Base-by-base conservation (phyloP, 768 basidiomycete genomes). In the Calocybe gangraenosa region DNA sequence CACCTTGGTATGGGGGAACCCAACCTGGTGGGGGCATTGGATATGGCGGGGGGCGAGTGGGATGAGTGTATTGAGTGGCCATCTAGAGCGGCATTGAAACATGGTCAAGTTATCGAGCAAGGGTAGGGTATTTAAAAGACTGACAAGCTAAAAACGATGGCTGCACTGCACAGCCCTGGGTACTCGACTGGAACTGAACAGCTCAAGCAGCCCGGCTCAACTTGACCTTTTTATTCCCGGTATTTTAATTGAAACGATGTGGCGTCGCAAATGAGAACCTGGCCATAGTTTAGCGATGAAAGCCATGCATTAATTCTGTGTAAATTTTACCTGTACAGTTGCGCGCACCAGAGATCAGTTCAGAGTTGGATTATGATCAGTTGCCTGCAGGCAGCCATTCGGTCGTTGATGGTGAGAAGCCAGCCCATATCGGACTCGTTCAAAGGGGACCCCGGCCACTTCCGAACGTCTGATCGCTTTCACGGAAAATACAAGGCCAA, bases 1-100 rank as follows among this genome's bases (percentile, higher is more conserved):
- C 73, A 13, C 69, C 70, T n/a, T 62, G 59, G 41, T 59, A 73
- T 0, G 73, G 73, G 6, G 71, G 72, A 6, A 22, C 28, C 55
- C 55, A 56, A 45, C 55, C 55, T 47, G 48, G 52, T 7, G 52
- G 52, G 11, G 49, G 41, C 13, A 21, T 19, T 10, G 25, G 41
- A n/a, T 39, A 39, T 31, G 34, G 28, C 33, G 40, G 42, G 42
- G 33, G 43, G 17, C 45, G 43, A 44, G 28, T 35, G 25, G 23
- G 25, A 20, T 44, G 42, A 10, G 46, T 22, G 28, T 46, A 40
- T 31, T 47, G 39, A 13, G 42, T 40, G 36, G 46, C 37, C 50
- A 51, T 51, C 46, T 44, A 25, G 18, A 11, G 40, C 18, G 11
- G 28, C 19, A 19, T 18, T 10, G 31, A 19, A 36, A 36, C 34